Evolutionary conservation across 768 basidiomycete species (phyloP).

Genomic region (Polyporus arcularius): DNA sequence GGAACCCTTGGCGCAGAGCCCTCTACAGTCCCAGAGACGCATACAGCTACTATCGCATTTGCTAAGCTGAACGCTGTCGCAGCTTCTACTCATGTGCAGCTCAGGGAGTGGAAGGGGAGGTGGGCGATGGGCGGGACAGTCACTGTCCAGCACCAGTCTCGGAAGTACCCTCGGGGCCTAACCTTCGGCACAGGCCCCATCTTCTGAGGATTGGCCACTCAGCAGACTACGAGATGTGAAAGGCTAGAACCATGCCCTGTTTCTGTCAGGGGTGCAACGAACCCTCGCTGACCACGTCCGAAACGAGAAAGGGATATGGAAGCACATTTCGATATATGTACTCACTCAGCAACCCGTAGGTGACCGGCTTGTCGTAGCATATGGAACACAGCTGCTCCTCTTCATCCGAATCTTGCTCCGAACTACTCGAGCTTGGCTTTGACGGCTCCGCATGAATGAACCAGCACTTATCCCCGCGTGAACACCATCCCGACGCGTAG

Average conservation of each 20-base stretch:
- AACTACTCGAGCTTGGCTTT: background rate
- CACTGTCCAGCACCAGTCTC: no score
- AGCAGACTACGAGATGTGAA: no score
- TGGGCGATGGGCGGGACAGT: no score
- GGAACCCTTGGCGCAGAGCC: no score
- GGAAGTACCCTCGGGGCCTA: no score
- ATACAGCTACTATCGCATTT: background rate
- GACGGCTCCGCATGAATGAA: conserved; percentile 56
- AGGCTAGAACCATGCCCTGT: background rate
- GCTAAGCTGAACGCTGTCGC: no score
- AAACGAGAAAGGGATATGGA: background rate
- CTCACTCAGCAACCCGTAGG: conserved; percentile 68
- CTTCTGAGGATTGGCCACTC: no score
- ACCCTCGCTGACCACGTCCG: background rate
- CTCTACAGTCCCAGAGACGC: background rate
- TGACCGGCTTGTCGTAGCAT: conserved; percentile 71
- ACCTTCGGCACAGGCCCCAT: no score
- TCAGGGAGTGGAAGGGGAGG: no score
- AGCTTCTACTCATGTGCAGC: no score
- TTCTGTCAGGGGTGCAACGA: background rate
- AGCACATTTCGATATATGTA: conserved; percentile 18
- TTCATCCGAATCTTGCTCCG: conserved; percentile 29
- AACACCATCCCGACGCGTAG: conserved; percentile 70
- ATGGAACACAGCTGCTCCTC: conserved; percentile 65
- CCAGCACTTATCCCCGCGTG: conserved; percentile 72